Conservation (phyloP, 148 eudicot genomes). For the Chenopodium quinoa region DNA sequence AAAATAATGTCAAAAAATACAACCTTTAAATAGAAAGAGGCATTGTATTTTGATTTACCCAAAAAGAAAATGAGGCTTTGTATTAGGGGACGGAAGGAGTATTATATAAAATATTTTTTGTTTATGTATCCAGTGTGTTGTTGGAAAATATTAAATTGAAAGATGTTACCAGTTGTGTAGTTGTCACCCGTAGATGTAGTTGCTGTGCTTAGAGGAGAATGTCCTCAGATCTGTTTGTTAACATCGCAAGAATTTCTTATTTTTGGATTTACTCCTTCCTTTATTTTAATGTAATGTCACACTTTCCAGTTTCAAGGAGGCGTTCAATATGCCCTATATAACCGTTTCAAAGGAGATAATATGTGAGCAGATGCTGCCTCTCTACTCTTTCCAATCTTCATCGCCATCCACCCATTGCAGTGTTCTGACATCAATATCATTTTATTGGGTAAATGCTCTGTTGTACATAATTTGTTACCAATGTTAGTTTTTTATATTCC, state of each 20-base stretch:
- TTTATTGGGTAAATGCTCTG: constrained; percentile 61
- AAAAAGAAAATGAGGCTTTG: no score
- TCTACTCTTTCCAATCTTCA: constrained; percentile 61
- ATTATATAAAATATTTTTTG: no score
- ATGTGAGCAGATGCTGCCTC: constrained; percentile 67
- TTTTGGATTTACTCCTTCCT: neutral
- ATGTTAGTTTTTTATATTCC: constrained; percentile 5
- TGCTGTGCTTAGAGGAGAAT: neutral
- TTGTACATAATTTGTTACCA: neutral
- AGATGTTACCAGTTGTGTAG: neutral
- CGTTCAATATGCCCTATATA: constrained; percentile 72
- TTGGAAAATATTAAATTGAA: neutral
- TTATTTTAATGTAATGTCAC: constrained; percentile 13
- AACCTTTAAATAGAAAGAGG: no score
- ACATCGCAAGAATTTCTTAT: neutral
- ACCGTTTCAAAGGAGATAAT: constrained; percentile 69
- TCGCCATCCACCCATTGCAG: constrained; percentile 29
- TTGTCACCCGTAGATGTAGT: neutral
- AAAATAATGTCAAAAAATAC: no score
- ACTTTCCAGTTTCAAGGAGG: constrained; percentile 76
- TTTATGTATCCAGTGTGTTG: neutral
- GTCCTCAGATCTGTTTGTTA: no score
- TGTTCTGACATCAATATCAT: constrained; percentile 64
- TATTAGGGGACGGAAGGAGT: no score
- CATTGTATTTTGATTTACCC: no score